Evolutionary conservation across 2,329 filamentous ascomycete genomes (phyloP), one percentile per base, ranked within the genome.

Genomic region (Colletotrichum sp.): DNA sequence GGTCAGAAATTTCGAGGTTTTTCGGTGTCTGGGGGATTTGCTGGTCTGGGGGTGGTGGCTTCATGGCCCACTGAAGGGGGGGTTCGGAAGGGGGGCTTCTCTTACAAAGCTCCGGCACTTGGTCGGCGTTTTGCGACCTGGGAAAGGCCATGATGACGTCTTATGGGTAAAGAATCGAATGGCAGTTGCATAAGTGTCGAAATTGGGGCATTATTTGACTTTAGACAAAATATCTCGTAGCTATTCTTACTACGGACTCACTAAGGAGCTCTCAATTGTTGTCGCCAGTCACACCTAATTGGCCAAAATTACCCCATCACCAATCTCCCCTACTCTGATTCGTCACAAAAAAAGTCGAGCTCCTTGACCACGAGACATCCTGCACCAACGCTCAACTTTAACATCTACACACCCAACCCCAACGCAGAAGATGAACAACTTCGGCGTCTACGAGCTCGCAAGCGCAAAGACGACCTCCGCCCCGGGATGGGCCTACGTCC

Each of bases 401-500:
- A 55, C 68, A 28, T 34, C 22, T 27, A 28, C n/a, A 25, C 68
- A 28, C 19, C 25, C 11, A 11, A 2, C 63, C 68, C 19, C 2
- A 39, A 66, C 61, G n/a, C 76, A 28, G n/a, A 71, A 82, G 70
- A 93, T 92, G 90, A 90, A 92, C 82, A 92, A 93, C 80, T 93
- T 94, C 79, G 94, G 94, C 80, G 95, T 98, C 80, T 93, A 98
- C 85, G 94, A 98, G 80, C 88, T 98, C 73, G 94, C 95, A 44
- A 92, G 91, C 81, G 88, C 92, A 32, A 92, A 92, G 77, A 92
- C 92, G 19, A 91, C 91, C 60, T 88, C 90, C 60, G 94, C 95
- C 2, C 96, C 96, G 1, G 96, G 96, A 81, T 98, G 96, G 94
- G 95, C 95, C 15, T 98, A 98, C 83, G 95, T 98, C 2, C 93